A percentile compares a stretch with the other conserved stretches of the same genome.
Evolutionary conservation across 257 asterid genomes (phyloP).

Genomic region (Avicennia marina): DNA sequence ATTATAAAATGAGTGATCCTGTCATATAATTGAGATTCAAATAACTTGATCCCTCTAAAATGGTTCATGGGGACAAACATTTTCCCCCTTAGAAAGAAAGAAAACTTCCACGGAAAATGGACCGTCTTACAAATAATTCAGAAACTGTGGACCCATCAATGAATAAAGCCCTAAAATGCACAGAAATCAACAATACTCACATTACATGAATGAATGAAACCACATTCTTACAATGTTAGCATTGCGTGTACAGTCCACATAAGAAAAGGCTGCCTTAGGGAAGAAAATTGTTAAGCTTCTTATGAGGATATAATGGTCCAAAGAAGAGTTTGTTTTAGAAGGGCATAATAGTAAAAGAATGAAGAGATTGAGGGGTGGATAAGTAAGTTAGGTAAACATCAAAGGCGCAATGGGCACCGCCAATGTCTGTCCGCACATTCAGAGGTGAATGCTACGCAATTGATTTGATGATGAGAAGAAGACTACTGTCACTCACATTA

Average conservation of each 20-base stretch:
- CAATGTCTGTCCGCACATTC: slow-evolving; percentile 32
- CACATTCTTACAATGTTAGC: slow-evolving; percentile 16
- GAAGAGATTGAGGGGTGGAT: slow-evolving; percentile 22
- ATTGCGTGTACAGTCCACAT: slow-evolving; percentile 34
- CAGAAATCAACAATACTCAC: slow-evolving; percentile 33
- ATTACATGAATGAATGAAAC: slow-evolving; percentile 13
- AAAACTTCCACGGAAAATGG: slow-evolving; percentile 31
- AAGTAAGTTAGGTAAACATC: slow-evolving; percentile 51
- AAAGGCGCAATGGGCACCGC: slow-evolving; percentile 47
- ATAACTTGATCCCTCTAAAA: slow-evolving; percentile 23
- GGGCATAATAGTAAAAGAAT: slow-evolving; percentile 29
- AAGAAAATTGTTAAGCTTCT: slow-evolving; percentile 9
- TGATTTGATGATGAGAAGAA: slow-evolving; percentile 42
- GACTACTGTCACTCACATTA: slow-evolving; percentile 23
- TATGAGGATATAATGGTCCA: slow-evolving; percentile 35
- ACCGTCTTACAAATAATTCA: slow-evolving; percentile 37
- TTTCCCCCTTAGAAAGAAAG: not conserved
- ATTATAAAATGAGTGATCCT: slow-evolving; percentile 16
- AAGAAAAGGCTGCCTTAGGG: slow-evolving; percentile 17
- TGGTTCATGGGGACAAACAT: slow-evolving; percentile 7
- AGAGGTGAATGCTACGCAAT: slow-evolving; percentile 50
- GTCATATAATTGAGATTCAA: slow-evolving; percentile 41
- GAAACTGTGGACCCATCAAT: slow-evolving; percentile 37
- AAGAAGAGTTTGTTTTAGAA: not conserved
- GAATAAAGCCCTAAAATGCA: slow-evolving; percentile 58